Conservation (phyloP, 2,329 filamentous ascomycete species). For the Arthroderma sp. region DNA sequence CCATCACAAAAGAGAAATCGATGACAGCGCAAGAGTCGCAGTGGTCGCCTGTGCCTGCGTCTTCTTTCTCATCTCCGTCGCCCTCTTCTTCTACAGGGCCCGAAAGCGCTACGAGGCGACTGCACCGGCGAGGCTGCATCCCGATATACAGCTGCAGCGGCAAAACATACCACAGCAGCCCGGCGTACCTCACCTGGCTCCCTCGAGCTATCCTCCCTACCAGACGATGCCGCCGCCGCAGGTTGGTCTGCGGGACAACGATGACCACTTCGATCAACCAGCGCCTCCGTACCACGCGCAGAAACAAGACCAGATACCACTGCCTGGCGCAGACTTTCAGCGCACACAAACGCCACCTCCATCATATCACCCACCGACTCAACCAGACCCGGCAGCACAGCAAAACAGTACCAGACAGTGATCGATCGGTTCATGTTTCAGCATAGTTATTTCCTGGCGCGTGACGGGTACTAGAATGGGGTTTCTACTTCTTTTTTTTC, state of each 20-base stretch:
- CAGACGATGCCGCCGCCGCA: neutral
- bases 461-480: too few relatives aligned
- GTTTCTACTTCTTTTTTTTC: too few relatives aligned
- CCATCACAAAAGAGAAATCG: neutral
- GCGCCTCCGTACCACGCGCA: neutral
- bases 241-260: neutral
- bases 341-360: too few relatives aligned
- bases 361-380: neutral
- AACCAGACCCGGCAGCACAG: neutral
- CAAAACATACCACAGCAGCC: neutral
- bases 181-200: neutral
- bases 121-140: neutral
- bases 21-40: neutral
- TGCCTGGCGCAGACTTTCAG: too few relatives aligned
- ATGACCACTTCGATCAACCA: neutral
- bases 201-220: neutral
- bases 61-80: neutral
- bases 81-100: neutral
- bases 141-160: neutral
- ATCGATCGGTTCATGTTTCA: neutral
- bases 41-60: neutral
- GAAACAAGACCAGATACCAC: neutral
- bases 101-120: neutral
- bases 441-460: too few relatives aligned
- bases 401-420: neutral